Base-by-base conservation (phyloP, 306 rosid species). In the Lathyrus tuberosus region DNA sequence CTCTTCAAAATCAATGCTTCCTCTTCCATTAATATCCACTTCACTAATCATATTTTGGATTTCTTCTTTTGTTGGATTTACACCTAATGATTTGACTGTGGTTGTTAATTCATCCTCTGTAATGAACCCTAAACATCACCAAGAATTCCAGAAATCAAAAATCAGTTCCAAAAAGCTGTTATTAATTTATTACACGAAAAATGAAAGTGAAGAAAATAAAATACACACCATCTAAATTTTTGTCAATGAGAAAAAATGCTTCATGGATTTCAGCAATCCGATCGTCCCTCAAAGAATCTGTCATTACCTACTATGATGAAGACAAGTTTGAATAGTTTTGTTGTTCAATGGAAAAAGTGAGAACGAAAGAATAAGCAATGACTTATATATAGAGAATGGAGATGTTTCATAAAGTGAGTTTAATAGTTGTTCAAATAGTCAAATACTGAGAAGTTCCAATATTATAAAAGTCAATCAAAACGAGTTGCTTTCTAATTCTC, bases 161-260 rank as follows among this genome's bases (percentile, higher is more conserved):
- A 75, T 46, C 52, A 46, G 52, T 10, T 46, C 52, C 40, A 5
- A 46, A 46, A 8, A 46, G 8, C 7, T 46, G 3, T 46, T 46
- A 2, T n/a, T n/a, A n/a, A n/a, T n/a, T n/a, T n/a, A n/a, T 46
- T 38, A 74, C 35, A 58, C 47, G 42, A 47, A 62, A 35, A 43
- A 7, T 41, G 41, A 71, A 16, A 30, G 12, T 33, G 28, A 60
- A 48, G 8, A 58, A 22, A 52, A 8, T 58, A n/a, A 57, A 17
- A 13, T 75, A 75, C 80, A 24, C 78, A 81, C 84, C 84, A 2
- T 81, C 76, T 2, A 65, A 67, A 22, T 92, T 92, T 75, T 85
- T 86, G 88, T 89, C 98, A 83, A 92, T 81, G 16, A 89, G 69
- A 67, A 84, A 54, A 74, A 92, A 92, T 12, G 98, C 98, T 81